phyloP scores from a whole-genome alignment of 1,139 yeast genomes.

The Nakaseomyces sp. region DNA sequence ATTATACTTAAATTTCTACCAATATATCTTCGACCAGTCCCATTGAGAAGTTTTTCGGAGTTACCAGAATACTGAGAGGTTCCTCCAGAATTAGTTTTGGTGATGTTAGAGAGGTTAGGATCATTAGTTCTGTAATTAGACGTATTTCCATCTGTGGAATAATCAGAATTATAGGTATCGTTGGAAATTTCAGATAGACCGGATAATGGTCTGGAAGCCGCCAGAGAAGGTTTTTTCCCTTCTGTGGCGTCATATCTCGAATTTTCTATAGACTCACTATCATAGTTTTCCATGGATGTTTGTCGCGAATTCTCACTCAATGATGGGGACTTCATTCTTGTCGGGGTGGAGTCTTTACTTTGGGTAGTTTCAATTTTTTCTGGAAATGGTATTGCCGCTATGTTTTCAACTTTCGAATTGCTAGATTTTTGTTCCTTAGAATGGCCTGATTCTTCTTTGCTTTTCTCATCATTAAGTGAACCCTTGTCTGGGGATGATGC shows the following conservation, averaged over 20 bases:
- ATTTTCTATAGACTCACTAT: constrained; percentile 15
- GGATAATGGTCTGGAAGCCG: constrained; percentile 43
- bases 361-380: constrained; percentile 3
- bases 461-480: not conserved
- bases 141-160: constrained; percentile 31
- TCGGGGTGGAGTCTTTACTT: constrained; percentile 15
- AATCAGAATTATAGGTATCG: constrained; percentile 38
- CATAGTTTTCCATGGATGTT: constrained; percentile 19
- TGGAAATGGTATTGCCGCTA: not conserved
- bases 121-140: constrained; percentile 20
- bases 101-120: constrained; percentile 11
- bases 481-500: constrained; percentile 1
- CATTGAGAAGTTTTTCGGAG: constrained; percentile 9
- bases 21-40: constrained; percentile 14
- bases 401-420: not conserved
- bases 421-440: not conserved
- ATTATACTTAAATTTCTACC: constrained; percentile 33
- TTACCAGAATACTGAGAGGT: constrained; percentile 14
- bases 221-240: constrained; percentile 9
- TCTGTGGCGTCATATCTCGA: constrained; percentile 12
- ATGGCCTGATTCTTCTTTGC: not conserved
- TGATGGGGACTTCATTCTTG: constrained; percentile 23
- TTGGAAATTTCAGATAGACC: constrained; percentile 59
- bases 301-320: constrained; percentile 25
- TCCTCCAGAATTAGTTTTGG: constrained; percentile 13